Conservation (phyloP, 495 filamentous ascomycete genomes). For the Choiromyces venosus region DNA sequence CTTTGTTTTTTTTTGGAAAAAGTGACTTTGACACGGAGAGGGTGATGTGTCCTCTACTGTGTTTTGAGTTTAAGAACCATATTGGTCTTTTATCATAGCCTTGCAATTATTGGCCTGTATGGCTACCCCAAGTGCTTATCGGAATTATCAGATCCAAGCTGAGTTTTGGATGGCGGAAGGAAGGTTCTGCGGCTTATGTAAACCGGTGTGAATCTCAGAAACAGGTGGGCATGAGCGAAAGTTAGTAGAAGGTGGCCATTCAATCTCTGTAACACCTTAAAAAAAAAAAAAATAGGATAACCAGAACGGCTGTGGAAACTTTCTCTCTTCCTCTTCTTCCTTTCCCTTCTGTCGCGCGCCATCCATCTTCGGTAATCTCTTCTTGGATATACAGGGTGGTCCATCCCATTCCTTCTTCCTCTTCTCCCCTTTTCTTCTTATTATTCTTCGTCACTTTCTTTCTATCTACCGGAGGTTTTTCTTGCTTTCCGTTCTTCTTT, state of each 20-base stretch:
- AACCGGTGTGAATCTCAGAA: background rate
- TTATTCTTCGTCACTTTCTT: constrained; percentile 8
- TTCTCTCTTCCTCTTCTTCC: background rate
- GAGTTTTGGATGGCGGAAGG: background rate
- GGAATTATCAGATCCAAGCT: background rate
- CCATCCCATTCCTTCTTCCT: constrained; percentile 1
- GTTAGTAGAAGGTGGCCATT: background rate
- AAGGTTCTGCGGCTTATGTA: constrained; percentile 1
- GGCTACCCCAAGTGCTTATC: background rate
- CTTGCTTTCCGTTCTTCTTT: constrained; percentile 4
- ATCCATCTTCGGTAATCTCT: background rate
- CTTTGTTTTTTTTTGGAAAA: background rate
- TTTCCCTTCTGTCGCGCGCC: constrained; percentile 4
- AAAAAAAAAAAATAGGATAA: background rate
- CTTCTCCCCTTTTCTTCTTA: constrained; percentile 8
- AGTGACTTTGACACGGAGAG: background rate
- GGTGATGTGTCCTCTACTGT: constrained; percentile 32
- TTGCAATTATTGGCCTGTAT: background rate
- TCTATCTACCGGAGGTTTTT: background rate
- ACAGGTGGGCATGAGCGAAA: background rate
- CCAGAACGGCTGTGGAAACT: background rate
- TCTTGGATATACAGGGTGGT: constrained; percentile 4
- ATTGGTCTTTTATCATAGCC: background rate
- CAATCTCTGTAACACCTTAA: background rate
- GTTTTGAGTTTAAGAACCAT: background rate